Conservation (phyloP, 495 filamentous ascomycete species). For the Letharia columbiana region DNA sequence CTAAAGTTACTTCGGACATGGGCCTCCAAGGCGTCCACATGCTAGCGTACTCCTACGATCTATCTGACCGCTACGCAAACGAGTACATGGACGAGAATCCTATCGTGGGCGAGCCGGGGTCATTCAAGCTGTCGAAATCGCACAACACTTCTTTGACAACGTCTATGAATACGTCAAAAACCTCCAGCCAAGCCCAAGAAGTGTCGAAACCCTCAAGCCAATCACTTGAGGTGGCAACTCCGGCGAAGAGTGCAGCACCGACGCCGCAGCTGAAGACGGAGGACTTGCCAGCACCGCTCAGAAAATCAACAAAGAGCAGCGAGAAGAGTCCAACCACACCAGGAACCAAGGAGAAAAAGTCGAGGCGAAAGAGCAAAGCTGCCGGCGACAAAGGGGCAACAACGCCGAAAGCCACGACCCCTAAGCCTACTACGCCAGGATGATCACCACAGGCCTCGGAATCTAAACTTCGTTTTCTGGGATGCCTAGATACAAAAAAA, state of each 20-base stretch:
- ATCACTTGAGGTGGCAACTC: slow-evolving; percentile 7
- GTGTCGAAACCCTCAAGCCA: slow-evolving; percentile 2
- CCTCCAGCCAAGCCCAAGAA: neutral
- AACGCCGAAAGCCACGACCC: slow-evolving; percentile 21
- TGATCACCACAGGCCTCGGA: neutral
- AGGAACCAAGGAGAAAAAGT: slow-evolving; percentile 25
- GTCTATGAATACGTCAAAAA: slow-evolving; percentile 13
- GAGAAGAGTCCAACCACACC: slow-evolving; percentile 23
- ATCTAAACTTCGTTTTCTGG: neutral
- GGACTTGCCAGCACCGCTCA: slow-evolving; percentile 9
- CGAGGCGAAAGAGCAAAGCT: slow-evolving; percentile 25
- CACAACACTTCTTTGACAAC: slow-evolving; percentile 26
- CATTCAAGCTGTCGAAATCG: slow-evolving; percentile 62
- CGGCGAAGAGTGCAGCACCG: slow-evolving; percentile 11
- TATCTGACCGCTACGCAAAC: slow-evolving; percentile 55
- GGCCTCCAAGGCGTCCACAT: slow-evolving; percentile 43
- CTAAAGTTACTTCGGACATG: slow-evolving; percentile 20
- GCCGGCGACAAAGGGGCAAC: slow-evolving; percentile 13
- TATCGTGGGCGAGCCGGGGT: slow-evolving; percentile 73
- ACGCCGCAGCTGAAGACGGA: slow-evolving; percentile 22
- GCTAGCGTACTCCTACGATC: slow-evolving; percentile 57
- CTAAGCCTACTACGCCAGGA: slow-evolving; percentile 16
- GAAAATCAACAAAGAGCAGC: slow-evolving; percentile 12
- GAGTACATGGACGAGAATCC: slow-evolving; percentile 93
- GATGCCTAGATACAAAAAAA: neutral